Evolutionary conservation across 495 filamentous ascomycete genomes (phyloP).

Genomic region (Penicillium daleae): DNA sequence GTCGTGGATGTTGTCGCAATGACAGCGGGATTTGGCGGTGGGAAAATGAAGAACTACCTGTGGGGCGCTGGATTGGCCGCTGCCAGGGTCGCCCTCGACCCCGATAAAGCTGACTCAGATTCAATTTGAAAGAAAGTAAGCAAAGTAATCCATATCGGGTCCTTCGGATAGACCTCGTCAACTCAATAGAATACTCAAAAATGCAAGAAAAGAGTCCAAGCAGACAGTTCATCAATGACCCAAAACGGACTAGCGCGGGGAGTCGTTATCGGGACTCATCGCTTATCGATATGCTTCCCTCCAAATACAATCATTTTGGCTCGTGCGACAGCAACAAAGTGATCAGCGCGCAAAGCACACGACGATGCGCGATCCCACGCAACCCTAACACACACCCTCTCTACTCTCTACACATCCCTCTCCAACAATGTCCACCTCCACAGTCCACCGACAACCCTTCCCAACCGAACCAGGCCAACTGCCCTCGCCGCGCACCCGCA

Average conservation of each 20-base stretch:
- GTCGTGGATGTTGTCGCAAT: constrained; percentile 8
- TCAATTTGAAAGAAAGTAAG: too few relatives aligned
- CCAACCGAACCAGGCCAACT: not conserved
- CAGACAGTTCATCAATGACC: not conserved
- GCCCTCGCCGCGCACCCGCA: constrained; percentile 1
- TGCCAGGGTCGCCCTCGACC: too few relatives aligned
- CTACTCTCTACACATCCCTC: not conserved
- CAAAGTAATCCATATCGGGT: too few relatives aligned
- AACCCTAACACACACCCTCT: not conserved
- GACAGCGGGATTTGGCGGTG: constrained; percentile 32
- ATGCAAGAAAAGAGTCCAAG: not conserved
- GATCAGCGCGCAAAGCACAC: not conserved
- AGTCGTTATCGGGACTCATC: constrained; percentile 14
- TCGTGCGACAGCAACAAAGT: not conserved
- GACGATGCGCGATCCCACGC: not conserved
- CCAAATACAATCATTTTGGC: not conserved
- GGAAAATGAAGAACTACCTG: constrained; percentile 28
- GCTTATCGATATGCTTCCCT: constrained; percentile 24
- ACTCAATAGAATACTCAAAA: not conserved
- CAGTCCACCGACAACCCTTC: not conserved
- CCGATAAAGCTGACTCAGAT: not conserved
- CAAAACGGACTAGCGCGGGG: constrained; percentile 25
- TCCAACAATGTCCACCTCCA: not conserved
- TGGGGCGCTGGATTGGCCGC: constrained; percentile 21
- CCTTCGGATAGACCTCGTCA: too few relatives aligned